These are phyloP conservation scores for Blastobotrys parvus DNA, from an alignment of 805 yeast species.

Conservation along the genomic window DNA sequence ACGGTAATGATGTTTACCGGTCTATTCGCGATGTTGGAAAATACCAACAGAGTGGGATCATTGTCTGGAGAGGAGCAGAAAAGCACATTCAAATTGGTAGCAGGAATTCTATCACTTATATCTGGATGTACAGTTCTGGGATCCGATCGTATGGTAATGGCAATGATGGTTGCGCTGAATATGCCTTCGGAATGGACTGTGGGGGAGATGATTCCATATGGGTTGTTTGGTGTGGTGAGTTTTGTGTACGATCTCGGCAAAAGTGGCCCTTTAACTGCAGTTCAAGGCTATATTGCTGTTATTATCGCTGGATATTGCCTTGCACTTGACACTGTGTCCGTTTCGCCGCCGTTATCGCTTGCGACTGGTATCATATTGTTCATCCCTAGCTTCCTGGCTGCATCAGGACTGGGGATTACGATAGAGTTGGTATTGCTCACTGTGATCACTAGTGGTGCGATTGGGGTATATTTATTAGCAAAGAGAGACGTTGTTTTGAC, in stretches of 20 bases:
- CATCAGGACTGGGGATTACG: constrained; percentile 1
- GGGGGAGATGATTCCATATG: constrained; percentile 9
- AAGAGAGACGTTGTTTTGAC: constrained; percentile 22
- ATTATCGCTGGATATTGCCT: constrained; percentile 2
- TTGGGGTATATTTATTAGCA: constrained; percentile 24
- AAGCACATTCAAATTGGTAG: constrained; percentile 14
- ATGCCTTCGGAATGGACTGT: constrained; percentile 8
- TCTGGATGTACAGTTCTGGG: constrained; percentile 17
- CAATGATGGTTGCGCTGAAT: constrained; percentile 15
- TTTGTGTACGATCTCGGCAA: constrained; percentile 13
- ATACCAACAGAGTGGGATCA: constrained; percentile 3
- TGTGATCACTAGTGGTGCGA: constrained; percentile 23
- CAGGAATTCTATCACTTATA: constrained; percentile 15
- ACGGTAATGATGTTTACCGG: constrained; percentile 18
- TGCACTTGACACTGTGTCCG: background rate
- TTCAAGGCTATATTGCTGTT: constrained; percentile 12
- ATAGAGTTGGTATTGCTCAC: constrained; percentile 14
- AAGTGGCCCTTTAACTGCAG: background rate
- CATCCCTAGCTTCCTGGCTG: constrained; percentile 12
- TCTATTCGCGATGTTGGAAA: constrained; percentile 13
- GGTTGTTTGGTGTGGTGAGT: constrained; percentile 7
- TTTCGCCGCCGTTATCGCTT: constrained; percentile 8
- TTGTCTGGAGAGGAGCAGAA: constrained; percentile 4
- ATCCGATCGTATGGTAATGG: constrained; percentile 16
- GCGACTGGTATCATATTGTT: constrained; percentile 10